A percentile compares a stretch with the other conserved stretches of the same genome.
Conservation (phyloP, 371 early-diverging fungal genomes). For the Mortierella sp. region DNA sequence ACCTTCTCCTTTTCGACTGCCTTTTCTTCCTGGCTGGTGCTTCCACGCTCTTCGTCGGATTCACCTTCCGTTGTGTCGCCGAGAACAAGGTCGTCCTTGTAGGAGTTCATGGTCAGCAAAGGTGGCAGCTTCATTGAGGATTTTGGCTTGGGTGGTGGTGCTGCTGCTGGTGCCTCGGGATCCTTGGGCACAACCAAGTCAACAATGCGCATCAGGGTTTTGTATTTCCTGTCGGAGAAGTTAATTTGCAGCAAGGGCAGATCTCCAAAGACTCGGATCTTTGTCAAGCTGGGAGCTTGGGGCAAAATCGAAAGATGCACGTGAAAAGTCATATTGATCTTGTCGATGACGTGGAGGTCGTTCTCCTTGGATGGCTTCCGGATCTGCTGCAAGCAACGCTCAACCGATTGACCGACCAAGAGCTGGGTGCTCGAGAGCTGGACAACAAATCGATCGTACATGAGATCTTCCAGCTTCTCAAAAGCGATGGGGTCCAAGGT, state of each 20-base stretch:
- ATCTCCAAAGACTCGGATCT: conserved; percentile 84
- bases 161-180: conserved; percentile 47
- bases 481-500: conserved; percentile 77
- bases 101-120: conserved; percentile 31
- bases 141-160: conserved; percentile 44
- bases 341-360: conserved; percentile 87
- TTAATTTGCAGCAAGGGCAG: conserved; percentile 91
- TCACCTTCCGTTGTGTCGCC: conserved; percentile 52
- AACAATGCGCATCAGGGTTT: conserved; percentile 87
- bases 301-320: conserved; percentile 91
- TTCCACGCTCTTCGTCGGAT: conserved; percentile 37
- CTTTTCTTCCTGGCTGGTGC: conserved; percentile 23
- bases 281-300: conserved; percentile 80
- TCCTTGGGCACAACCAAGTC: conserved; percentile 67
- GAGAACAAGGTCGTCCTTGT: conserved; percentile 43
- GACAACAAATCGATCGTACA: conserved; percentile 94
- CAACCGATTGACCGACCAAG: conserved; percentile 84
- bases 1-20: conserved; percentile 31
- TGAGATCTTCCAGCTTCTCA: conserved; percentile 77
- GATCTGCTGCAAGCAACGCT: conserved; percentile 79
- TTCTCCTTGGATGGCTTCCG: conserved; percentile 62
- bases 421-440: conserved; percentile 87
- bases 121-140: conserved; percentile 24
- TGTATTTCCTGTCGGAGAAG: conserved; percentile 95
- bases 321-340: conserved; percentile 87